Evolutionary conservation across 768 basidiomycete species (phyloP).

Genomic region (Rhizopogon vesiculosus): DNA sequence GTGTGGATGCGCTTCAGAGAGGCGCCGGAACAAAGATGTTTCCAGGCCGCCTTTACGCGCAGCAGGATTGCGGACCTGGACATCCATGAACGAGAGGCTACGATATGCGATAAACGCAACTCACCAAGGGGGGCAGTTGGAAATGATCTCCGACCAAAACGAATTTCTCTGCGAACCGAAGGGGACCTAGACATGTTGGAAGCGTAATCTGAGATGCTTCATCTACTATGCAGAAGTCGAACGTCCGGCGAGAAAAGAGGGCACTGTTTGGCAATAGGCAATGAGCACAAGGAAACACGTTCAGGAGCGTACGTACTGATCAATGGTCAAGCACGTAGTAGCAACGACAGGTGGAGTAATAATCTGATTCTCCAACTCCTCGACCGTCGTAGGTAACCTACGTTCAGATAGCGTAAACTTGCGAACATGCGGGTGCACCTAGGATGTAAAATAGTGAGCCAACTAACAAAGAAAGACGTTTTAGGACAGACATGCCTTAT

Average conservation of each 20-base stretch:
- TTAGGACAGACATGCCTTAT: conserved; percentile 57
- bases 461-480: background rate
- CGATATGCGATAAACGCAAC: conserved; percentile 10
- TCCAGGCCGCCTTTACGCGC: conserved; percentile 88
- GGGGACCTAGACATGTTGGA: conserved; percentile 91
- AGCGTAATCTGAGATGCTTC: conserved; percentile 98
- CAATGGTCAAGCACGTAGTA: conserved; percentile 90
- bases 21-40: conserved; percentile 80
- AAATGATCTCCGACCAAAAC: conserved; percentile 97
- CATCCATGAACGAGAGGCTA: background rate
- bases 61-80: conserved; percentile 73
- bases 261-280: conserved; percentile 44
- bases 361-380: conserved; percentile 77
- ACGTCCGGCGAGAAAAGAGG: conserved; percentile 76
- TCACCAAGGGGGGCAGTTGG: conserved; percentile 91
- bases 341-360: conserved; percentile 92
- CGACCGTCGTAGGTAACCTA: conserved; percentile 58
- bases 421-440: conserved; percentile 83
- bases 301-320: conserved; percentile 62
- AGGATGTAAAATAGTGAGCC: conserved; percentile 3
- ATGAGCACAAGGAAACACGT: conserved; percentile 4
- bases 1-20: conserved; percentile 83
- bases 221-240: conserved; percentile 97
- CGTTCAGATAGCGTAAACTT: conserved; percentile 63
- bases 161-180: conserved; percentile 86